phyloP scores from a whole-genome alignment of 2,329 filamentous ascomycete genomes.

The Geosmithia flava region DNA sequence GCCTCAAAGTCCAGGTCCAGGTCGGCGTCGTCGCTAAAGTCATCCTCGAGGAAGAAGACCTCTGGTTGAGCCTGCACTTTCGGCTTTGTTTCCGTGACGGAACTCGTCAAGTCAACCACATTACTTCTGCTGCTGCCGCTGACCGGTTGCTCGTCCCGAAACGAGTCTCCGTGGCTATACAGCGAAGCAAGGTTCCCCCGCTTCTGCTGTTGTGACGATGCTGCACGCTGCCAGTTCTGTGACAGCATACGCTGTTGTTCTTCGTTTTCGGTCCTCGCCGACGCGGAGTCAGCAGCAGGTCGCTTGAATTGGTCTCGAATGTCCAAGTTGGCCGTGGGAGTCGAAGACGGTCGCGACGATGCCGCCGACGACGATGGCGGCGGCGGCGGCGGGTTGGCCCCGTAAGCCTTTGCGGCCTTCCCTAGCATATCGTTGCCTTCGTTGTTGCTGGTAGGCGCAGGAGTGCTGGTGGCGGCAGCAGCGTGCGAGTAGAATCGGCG shows the following conservation, averaged over 20 bases:
- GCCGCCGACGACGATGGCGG: slow-evolving; percentile 39
- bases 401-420: slow-evolving; percentile 21
- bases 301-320: slow-evolving; percentile 40
- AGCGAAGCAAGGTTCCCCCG: slow-evolving; percentile 25
- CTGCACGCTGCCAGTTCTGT: slow-evolving; percentile 9
- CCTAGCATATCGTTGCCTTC: slow-evolving; percentile 19
- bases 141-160: slow-evolving; percentile 14
- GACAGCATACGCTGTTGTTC: slow-evolving; percentile 4
- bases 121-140: slow-evolving; percentile 3
- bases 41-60: slow-evolving; percentile 62
- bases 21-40: slow-evolving; percentile 76
- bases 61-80: slow-evolving; percentile 13
- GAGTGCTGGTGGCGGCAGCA: slow-evolving; percentile 1
- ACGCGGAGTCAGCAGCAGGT: slow-evolving; percentile 21
- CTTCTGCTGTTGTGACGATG: slow-evolving; percentile 13
- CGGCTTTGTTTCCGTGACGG: slow-evolving; percentile 3
- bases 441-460: too few relatives aligned
- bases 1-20: slow-evolving; percentile 58
- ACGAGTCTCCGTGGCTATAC: slow-evolving; percentile 33
- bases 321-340: slow-evolving; percentile 31
- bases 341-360: slow-evolving; percentile 47
- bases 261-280: slow-evolving; percentile 22
- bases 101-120: slow-evolving; percentile 19
- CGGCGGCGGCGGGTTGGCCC: slow-evolving; percentile 22
- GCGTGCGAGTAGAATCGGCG: not conserved